phyloP scores from a whole-genome alignment of 1,139 yeast genomes.

The Arxiozyma heterogenica region DNA sequence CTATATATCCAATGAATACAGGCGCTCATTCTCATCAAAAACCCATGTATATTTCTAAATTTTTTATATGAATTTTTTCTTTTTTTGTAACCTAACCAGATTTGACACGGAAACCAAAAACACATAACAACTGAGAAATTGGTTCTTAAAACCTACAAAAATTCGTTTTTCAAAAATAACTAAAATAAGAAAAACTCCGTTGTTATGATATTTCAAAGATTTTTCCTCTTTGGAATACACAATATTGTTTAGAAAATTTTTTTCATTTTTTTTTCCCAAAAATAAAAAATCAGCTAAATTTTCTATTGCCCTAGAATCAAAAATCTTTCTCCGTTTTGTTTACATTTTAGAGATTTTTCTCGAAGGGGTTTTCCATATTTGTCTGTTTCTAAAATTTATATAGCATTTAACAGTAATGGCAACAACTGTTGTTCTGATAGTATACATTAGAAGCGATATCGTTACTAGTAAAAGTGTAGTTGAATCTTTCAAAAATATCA shows the following conservation, averaged over 20 bases:
- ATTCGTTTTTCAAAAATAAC: background rate
- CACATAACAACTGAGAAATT: background rate
- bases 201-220: background rate
- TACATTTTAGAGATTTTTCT: background rate
- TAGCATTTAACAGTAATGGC: background rate
- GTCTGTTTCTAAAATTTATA: too few relatives aligned
- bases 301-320: background rate
- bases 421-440: background rate
- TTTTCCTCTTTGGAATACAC: background rate
- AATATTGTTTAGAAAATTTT: background rate
- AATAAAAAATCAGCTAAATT: too few relatives aligned
- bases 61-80: too few relatives aligned
- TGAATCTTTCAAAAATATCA: too few relatives aligned
- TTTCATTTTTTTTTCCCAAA: too few relatives aligned
- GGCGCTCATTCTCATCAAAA: too few relatives aligned
- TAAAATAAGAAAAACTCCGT: background rate
- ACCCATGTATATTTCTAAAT: too few relatives aligned
- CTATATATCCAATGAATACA: too few relatives aligned
- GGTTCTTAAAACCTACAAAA: background rate
- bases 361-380: background rate
- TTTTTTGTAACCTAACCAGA: too few relatives aligned
- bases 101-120: too few relatives aligned
- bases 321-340: background rate
- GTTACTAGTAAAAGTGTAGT: too few relatives aligned
- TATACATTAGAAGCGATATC: too few relatives aligned